These are phyloP conservation scores for Cylindrodendrum hubeiense DNA, from an alignment of 2,329 filamentous ascomycete genomes.

Conservation along the genomic window DNA sequence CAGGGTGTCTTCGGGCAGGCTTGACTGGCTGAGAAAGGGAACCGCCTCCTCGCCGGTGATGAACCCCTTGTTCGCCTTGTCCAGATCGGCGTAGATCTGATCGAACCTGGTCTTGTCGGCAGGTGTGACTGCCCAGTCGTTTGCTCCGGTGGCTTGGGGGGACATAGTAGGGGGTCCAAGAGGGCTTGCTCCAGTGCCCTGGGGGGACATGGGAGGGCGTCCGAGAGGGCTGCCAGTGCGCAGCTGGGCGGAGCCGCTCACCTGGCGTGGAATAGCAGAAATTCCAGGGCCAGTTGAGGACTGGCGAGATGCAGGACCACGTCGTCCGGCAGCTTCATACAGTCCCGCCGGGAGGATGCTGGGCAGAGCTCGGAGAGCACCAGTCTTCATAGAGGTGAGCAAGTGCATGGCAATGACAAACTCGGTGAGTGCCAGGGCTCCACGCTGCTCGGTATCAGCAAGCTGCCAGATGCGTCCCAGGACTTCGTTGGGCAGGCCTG, in stretches of 20 bases:
- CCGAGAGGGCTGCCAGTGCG: constrained; percentile 71
- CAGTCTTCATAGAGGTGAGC: constrained; percentile 89
- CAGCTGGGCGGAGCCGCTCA: constrained; percentile 78
- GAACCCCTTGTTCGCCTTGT: constrained; percentile 82
- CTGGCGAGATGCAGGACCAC: constrained; percentile 63
- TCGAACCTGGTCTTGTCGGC: constrained; percentile 92
- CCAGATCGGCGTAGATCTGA: constrained; percentile 84
- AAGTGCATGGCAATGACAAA: constrained; percentile 99
- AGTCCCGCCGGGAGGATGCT: constrained; percentile 84
- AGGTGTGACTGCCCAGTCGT: constrained; percentile 85
- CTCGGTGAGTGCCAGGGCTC: constrained; percentile 86
- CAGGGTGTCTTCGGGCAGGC: constrained; percentile 86
- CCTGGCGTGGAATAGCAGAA: constrained; percentile 82
- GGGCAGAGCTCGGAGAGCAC: constrained; percentile 83
- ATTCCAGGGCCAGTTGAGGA: constrained; percentile 66
- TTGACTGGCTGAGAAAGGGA: constrained; percentile 92
- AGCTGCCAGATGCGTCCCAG: constrained; percentile 97
- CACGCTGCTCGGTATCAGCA: constrained; percentile 92
- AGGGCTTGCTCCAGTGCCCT: constrained; percentile 49
- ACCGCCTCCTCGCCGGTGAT: constrained; percentile 97
- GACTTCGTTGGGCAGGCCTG: constrained; percentile 87
- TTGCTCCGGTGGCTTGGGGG: constrained; percentile 54
- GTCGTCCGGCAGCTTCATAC: constrained; percentile 89
- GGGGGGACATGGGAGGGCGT: constrained; percentile 61
- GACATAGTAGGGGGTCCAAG: constrained; percentile 63